Base-by-base conservation (phyloP, 768 basidiomycete genomes). In the Tulasnella sp. region DNA sequence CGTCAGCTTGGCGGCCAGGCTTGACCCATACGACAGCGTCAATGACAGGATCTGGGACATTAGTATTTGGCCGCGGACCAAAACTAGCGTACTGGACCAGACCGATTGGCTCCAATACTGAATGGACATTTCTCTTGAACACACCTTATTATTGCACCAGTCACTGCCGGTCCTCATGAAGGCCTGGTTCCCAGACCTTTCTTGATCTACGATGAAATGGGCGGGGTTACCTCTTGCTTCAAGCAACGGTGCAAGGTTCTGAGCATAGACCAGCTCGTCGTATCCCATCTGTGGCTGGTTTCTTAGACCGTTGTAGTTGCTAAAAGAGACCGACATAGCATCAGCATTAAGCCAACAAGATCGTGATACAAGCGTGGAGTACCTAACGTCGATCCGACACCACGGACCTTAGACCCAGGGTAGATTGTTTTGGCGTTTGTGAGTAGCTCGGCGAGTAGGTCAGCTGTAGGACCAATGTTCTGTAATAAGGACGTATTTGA, bases 1-100 rank as follows among this genome's bases (percentile, higher is more conserved):
- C 80, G 63, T 81, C 80, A 61, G 74, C 78, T 69, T 81, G 79
- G 63, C 81, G 80, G 73, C 80, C 79, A 36, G 81, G 80, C 71
- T 82, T 62, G 43, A 57, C 61, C 61, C 61, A 62, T n/a, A 62
- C 61, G 37, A 62, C 57, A 34, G 61, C 59, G 27, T 62, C 61
- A 17, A 62, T 27, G 17, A 50, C 8, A 8, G 60, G 17, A 25
- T 55, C 36, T 6, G 29, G 29, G 7, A 60, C 61, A 45, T 1
- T 51, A 46, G 61, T 62, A 9, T 61, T 62, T 3, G 62, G 62
- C 19, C 62, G 62, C 17, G 52, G 27, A 17, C 62, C 62, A 34
- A 63, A 63, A 11, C 68, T 66, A 45, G 68, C 67, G 62, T 21
- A 37, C 37, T 57, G 25, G 4, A 9, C 17, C 2, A 3, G 3